phyloP scores from a whole-genome alignment of 177 flowering plant genomes.

The Vitis hybrid region DNA sequence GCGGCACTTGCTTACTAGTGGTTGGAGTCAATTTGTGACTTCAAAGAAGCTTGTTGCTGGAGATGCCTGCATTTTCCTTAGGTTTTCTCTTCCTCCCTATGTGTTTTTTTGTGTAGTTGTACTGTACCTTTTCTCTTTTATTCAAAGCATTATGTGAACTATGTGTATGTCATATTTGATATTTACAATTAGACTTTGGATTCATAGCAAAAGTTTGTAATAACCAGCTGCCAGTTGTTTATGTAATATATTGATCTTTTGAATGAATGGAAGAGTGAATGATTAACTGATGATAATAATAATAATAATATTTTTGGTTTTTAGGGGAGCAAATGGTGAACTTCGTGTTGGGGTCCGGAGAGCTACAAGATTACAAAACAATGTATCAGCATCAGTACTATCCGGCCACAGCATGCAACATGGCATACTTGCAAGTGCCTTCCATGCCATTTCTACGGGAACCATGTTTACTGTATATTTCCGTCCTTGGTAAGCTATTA shows the following conservation, averaged over 20 bases:
- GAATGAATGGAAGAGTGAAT: too few relatives aligned
- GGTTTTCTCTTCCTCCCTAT: slow-evolving; percentile 34
- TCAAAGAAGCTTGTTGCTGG: slow-evolving; percentile 56
- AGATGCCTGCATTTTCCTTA: slow-evolving; percentile 54
- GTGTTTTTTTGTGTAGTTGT: not conserved
- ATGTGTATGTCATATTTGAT: not conserved
- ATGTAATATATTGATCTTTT: not conserved
- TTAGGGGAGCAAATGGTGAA: slow-evolving; percentile 57
- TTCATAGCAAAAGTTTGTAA: too few relatives aligned
- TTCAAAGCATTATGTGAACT: not conserved
- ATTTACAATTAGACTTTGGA: not conserved
- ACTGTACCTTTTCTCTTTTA: not conserved
- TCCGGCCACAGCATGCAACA: slow-evolving; percentile 59
- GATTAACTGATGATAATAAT: not conserved
- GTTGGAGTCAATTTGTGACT: slow-evolving; percentile 62
- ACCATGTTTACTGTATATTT: slow-evolving; percentile 48
- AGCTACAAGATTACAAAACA: slow-evolving; percentile 24
- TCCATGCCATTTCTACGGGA: slow-evolving; percentile 54
- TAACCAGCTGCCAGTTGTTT: too few relatives aligned
- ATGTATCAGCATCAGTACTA: slow-evolving; percentile 35
- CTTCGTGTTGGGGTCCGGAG: slow-evolving; percentile 59
- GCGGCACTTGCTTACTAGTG: slow-evolving; percentile 63
- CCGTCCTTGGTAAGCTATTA: slow-evolving; percentile 53
- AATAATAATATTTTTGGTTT: slow-evolving; percentile 1
- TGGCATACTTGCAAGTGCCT: slow-evolving; percentile 60